A percentile compares a stretch with the other conserved stretches of the same genome.
Evolutionary conservation across 352 stramenopile species (phyloP).

Genomic region (Pythium aristosporum): DNA sequence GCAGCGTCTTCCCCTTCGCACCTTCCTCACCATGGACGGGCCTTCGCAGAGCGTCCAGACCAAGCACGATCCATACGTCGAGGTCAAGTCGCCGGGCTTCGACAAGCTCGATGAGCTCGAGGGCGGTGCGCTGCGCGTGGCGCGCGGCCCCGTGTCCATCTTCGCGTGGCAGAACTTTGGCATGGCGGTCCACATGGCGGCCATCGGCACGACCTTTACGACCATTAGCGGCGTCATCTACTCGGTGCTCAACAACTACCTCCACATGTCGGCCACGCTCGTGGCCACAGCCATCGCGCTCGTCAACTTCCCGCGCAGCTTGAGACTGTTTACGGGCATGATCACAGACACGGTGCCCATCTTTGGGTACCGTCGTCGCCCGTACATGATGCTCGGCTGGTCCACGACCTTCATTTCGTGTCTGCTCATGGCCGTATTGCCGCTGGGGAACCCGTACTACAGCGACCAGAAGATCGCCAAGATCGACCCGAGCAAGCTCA

Average conservation of each 20-base stretch:
- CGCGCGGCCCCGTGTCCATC: conserved; percentile 27
- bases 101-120: background rate
- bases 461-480: conserved; percentile 37
- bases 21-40: background rate
- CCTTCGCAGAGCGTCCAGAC: background rate
- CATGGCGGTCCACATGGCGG: conserved; percentile 32
- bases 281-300: conserved; percentile 31
- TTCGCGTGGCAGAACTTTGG: conserved; percentile 33
- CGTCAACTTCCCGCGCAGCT: conserved; percentile 29
- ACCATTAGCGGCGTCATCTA: conserved; percentile 31
- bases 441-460: conserved; percentile 56
- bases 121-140: conserved; percentile 22
- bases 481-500: conserved; percentile 30
- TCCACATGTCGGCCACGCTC: conserved; percentile 33
- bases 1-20: background rate
- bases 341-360: conserved; percentile 45
- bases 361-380: conserved; percentile 39
- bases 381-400: conserved; percentile 50
- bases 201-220: conserved; percentile 24
- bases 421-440: conserved; percentile 37
- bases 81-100: conserved; percentile 14
- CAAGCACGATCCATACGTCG: conserved; percentile 8
- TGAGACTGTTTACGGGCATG: conserved; percentile 43
- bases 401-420: conserved; percentile 29
- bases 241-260: conserved; percentile 39